Base-by-base conservation (phyloP, 495 filamentous ascomycete genomes). In the Darksidea phi region DNA sequence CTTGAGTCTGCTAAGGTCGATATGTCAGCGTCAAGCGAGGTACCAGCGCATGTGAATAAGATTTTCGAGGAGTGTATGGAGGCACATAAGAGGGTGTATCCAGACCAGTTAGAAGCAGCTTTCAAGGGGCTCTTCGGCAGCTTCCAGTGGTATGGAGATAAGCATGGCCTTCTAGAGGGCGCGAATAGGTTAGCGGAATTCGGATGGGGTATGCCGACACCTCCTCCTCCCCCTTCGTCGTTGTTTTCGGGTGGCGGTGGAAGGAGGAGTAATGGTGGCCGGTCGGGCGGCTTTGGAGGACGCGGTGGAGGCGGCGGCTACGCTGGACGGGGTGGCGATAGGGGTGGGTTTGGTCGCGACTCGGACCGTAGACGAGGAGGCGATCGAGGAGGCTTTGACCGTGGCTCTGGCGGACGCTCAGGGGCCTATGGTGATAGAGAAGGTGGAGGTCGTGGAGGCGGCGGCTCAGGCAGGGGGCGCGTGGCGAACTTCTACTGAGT, bases 1-100 rank as follows among this genome's bases (percentile, higher is more conserved):
- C 71, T 91, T 12, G 68, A 75, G 32, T 73, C 79, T 8, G 78
- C 86, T 15, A 59, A 50, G 51, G 73, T 82, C 48, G 82, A 84
- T 61, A 80, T 84, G 79, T 80, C 75, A 26, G 61, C 66, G 18
- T 71, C 70, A 63, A 72, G 59, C 21, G 70, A 61, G 48, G 57
- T 78, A 4, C 74, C 69, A 11, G 75, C 69, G 41, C 54, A 24
- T 28, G 73, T 70, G 25, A 78, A 59, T 47, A 73, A 57, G 8
- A 73, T 70, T n/a, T 70, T 76, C 68, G 79, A 65, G 12, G 64
- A 57, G 69, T 73, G 71, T 6, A 77, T 50, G 13, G 65, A 69
- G 25, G 75, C 73, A 17, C 64, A 73, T 21, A 48, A 70, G 7
- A 67, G 67, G 17, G 64, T 76, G 21, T 72, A 68, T 0, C 68